Base-by-base conservation (phyloP, 371 early-diverging fungal genomes). In the Dinochytrium kinnereticum region DNA sequence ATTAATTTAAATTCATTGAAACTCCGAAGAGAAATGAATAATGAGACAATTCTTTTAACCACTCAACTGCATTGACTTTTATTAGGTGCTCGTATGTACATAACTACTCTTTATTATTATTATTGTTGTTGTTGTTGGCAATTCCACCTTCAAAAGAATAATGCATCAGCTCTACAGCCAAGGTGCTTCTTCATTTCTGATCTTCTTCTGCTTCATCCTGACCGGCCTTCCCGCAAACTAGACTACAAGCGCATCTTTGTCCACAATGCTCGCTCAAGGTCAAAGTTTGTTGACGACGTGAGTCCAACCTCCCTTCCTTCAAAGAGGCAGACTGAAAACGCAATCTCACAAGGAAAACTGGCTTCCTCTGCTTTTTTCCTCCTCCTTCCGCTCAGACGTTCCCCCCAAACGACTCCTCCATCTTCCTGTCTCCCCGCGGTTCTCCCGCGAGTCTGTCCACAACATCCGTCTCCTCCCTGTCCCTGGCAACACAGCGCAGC, bases 221-320 rank as follows among this genome's bases (percentile, higher is more conserved):
- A 61, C 61, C 24, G 24, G 15, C 61, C 61, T 10, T 17, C 13
- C 37, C 34, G 5, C 19, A 2, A 33, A 10, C 28, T 26, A 75
- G 76, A 75, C 71, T 75, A 75, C 59, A 50, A 71, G 50, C 24
- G 55, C 26, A 65, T 75, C 7, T 75, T 75, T 37, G 38, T 59
- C 2, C 71, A 70, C 10, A 70, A 70, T 57, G 64, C 76, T 13
- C 31, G 71, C 3, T 36, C 51, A 19, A 50, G 76, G 26, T 65
- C 50, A 67, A 64, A 65, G 30, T 75, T 75, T 44, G 30, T 68
- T 21, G 76, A 75, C 59, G 59, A 70, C 10, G 76, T 75, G 36
- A 7, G 64, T 34, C 51, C 2, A 10, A 55, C 26, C 40, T 5
- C 28, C 2, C 15, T 44, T 13, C 13, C 7, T 26, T 53, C 55